These are phyloP conservation scores for Maudiozyma bulderi DNA, from an alignment of 805 yeast species.

Conservation along the genomic window DNA sequence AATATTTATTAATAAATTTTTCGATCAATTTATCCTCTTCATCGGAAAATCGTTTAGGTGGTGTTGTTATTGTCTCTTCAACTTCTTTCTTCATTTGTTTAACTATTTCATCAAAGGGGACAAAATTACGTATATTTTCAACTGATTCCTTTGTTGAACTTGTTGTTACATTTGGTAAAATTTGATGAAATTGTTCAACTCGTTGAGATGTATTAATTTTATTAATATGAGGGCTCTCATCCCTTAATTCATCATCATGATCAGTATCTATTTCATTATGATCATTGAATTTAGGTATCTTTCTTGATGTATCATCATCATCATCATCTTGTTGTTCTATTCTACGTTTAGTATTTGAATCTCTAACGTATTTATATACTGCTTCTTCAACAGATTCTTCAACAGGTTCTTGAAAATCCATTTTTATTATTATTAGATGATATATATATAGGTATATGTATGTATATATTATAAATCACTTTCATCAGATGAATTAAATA, in stretches of 20 bases:
- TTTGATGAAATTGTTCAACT: constrained; percentile 7
- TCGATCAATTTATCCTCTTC: background rate
- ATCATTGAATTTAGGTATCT: background rate
- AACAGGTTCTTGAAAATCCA: constrained; percentile 30
- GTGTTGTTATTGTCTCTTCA: background rate
- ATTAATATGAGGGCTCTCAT: background rate
- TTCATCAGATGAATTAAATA: constrained; percentile 6
- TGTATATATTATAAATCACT: background rate
- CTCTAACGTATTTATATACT: constrained; percentile 57
- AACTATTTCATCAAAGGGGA: too few relatives aligned
- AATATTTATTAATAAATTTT: background rate
- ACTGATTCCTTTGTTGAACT: too few relatives aligned
- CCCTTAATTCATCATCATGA: background rate
- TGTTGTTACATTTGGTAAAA: constrained; percentile 8
- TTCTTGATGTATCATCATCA: background rate
- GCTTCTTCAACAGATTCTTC: constrained; percentile 54
- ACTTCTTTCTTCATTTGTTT: background rate
- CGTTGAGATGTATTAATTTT: background rate
- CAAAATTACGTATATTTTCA: too few relatives aligned
- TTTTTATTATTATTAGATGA: too few relatives aligned
- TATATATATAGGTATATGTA: too few relatives aligned
- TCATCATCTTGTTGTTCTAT: background rate
- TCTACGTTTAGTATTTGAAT: background rate
- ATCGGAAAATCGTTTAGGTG: background rate
- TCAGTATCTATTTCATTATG: background rate